Base-by-base conservation (phyloP, 208 protist genomes). In the Trypanosoma platydactyli region DNA sequence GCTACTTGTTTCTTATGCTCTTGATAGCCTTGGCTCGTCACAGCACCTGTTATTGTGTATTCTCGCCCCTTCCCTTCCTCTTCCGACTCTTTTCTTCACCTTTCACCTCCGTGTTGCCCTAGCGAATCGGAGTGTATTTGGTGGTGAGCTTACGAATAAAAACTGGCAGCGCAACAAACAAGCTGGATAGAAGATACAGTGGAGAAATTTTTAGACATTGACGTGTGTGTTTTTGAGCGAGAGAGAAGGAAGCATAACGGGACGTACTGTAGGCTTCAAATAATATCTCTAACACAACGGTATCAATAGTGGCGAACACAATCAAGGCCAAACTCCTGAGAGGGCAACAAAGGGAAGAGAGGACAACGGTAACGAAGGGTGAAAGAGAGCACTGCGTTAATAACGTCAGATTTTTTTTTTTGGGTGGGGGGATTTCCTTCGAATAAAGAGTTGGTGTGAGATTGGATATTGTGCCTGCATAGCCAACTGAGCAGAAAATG, bases 391-490 rank as follows among this genome's bases (percentile, higher is more conserved):
- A 20, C 11, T 42, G 58, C 44, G 61, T 44, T 13, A 13, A 16
- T 44, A 16, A 44, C 11, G 13, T 35, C 51, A n/a, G n/a, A n/a
- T 61, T 52, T 58, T 16, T 53, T 76, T 49, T 53, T 56, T 50
- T 64, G 45, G 3, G 45, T 11, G 5, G 33, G 9, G 3, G 3
- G 33, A 11, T 38, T 11, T 9, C 9, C 33, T 38, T 38, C 9
- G 3, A 3, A 9, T 38, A 38, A 9, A 9, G 33, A 11, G 33
- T 38, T 3, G 9, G 33, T 38, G 33, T n/a, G n/a, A n/a, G n/a
- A n/a, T n/a, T n/a, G n/a, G n/a, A 9, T 38, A 9, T 38, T 9
- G 33, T 38, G 33, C 9, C 5, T 38, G 33, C 33, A 38, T 11
- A 38, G 5, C 33, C 3, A 38, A 38, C 18, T n/a, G 52, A 57